Base-by-base conservation (phyloP, 2,329 filamentous ascomycete genomes). In the Chaetomiaceae sp. region DNA sequence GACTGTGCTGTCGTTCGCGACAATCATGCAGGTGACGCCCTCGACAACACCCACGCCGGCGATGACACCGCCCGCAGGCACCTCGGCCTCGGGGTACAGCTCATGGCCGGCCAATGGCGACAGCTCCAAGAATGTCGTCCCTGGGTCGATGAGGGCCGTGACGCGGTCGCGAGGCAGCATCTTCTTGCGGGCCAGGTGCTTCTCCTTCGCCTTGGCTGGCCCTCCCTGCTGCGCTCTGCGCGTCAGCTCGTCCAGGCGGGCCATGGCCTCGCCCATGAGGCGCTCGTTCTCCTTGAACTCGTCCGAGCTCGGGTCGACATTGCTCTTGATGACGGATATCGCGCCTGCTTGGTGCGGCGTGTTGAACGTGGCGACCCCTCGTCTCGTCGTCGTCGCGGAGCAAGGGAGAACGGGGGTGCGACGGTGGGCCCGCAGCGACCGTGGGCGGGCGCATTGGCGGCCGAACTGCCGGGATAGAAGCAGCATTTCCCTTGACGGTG, bases 1-100 rank as follows among this genome's bases (percentile, higher is more conserved):
- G 66, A 97, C 92, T 17, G 92, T 96, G 74, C 89, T 95, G 69
- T 96, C 92, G 68, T 97, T 96, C 54, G 91, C 91, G 46, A 96
- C 88, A 63, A 97, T 88, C 74, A 96, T 87, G 70, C 92, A 97
- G 37, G 85, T 87, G 23, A 96, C 90, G 14, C 92, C 92, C 68
- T 94, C 88, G 23, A 99, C 88, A 2, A 88, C 87, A 3, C 92
- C 92, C 48, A 97, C 83, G 1, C 92, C 94, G 0, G 94, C 95
- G 55, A 99, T 90, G 61, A 99, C 94, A 6, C 91, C 92, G 23
- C 87, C 94, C 0, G 89, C 87, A 0, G 92, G 89, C 1, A 96
- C 87, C 15, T 96, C 89, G 54, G 92, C 91, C 53, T 87, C 89
- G 0, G 85, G 82, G 66, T 97, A 97, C 47, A 96, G 77, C 54